Conservation (phyloP, 306 rosid species). For the Corylus heterophylla region DNA sequence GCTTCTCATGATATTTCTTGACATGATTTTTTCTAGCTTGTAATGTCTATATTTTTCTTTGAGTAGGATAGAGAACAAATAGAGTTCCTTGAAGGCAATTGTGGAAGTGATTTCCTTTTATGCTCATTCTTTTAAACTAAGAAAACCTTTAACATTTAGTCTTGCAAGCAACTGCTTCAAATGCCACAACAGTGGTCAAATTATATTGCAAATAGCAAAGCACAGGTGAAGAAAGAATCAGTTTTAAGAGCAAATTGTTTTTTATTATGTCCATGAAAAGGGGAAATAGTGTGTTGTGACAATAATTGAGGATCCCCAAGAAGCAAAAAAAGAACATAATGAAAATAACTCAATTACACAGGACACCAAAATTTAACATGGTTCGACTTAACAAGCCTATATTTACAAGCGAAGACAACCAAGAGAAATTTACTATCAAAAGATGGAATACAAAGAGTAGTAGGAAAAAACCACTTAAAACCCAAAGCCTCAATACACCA, state of each 20-base stretch:
- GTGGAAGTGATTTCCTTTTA: not conserved
- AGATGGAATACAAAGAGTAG: no score
- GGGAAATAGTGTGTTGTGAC: not conserved
- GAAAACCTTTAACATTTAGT: not conserved
- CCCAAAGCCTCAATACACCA: no score
- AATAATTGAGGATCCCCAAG: no score
- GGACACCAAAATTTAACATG: no score
- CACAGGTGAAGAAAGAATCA: not conserved
- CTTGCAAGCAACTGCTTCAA: not conserved
- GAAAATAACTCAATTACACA: no score
- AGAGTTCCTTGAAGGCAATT: not conserved
- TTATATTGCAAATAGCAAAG: not conserved
- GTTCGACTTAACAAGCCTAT: no score
- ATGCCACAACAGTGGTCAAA: not conserved
- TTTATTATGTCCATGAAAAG: not conserved
- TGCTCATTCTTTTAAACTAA: not conserved
- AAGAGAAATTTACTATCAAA: no score
- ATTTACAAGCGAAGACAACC: no score
- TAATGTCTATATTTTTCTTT: not conserved
- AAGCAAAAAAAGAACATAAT: no score
- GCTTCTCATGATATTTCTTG: not conserved
- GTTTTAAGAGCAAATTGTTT: not conserved
- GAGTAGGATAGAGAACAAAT: not conserved
- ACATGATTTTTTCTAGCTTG: constrained; percentile 1
- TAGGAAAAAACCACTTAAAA: no score